A percentile compares a stretch with the other conserved stretches of the same genome.
Evolutionary conservation across 495 filamentous ascomycete genomes (phyloP).

Genomic region (Hamigera avellanea): DNA sequence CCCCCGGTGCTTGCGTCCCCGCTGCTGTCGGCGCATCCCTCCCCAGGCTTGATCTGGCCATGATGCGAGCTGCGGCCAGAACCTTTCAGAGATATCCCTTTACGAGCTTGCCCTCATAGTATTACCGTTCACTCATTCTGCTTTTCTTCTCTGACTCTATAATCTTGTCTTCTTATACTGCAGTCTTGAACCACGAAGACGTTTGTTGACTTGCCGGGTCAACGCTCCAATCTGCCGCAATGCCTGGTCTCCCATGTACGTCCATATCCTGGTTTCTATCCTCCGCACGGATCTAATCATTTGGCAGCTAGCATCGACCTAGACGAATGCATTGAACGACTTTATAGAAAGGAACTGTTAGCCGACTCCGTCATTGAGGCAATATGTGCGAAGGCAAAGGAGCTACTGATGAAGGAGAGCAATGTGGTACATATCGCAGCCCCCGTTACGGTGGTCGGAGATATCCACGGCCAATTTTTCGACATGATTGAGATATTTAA

Average conservation of each 20-base stretch:
- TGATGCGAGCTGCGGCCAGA: slow-evolving; percentile 21
- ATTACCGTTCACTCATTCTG: slow-evolving; percentile 1
- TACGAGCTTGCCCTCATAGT: slow-evolving; percentile 8
- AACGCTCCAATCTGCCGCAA: slow-evolving; percentile 21
- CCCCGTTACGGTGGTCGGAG: slow-evolving; percentile 95
- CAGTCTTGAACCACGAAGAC: slow-evolving; percentile 2
- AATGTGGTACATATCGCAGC: slow-evolving; percentile 97
- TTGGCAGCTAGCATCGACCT: slow-evolving; percentile 82
- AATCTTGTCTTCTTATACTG: slow-evolving; percentile 7
- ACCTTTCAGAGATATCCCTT: slow-evolving; percentile 14
- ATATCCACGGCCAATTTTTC: slow-evolving; percentile 98
- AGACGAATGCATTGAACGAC: slow-evolving; percentile 90
- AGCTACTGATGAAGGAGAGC: slow-evolving; percentile 98
- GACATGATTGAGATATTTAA: slow-evolving; percentile 98
- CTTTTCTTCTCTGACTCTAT: slow-evolving; percentile 1
- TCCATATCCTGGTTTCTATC: slow-evolving; percentile 5
- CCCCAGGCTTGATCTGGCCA: slow-evolving; percentile 9
- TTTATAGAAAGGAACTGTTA: slow-evolving; percentile 92
- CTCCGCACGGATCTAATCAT: neutral
- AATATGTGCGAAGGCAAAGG: slow-evolving; percentile 97
- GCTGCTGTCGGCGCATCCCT: too few species aligned
- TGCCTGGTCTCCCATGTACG: slow-evolving; percentile 85
- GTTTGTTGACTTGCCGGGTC: slow-evolving; percentile 5
- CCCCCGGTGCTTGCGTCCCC: too few species aligned
- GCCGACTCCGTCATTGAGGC: slow-evolving; percentile 98